Base-by-base conservation (phyloP, 805 yeast species). In the Metschnikowia reukaufii region DNA sequence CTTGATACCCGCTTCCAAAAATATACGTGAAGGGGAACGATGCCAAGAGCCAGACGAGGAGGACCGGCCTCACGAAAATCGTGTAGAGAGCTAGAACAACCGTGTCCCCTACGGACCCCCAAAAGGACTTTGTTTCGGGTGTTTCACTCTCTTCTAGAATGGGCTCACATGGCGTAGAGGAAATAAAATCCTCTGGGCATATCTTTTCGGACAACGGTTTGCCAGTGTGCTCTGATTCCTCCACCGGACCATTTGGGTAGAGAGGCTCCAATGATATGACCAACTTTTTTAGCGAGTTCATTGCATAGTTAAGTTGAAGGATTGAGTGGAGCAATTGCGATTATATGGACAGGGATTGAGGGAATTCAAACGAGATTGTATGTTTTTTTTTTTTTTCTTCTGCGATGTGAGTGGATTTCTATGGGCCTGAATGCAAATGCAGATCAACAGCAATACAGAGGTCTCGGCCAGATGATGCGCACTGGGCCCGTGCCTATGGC, bases 11-110 rank as follows among this genome's bases (percentile, higher is more conserved):
- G 34, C 41, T 44, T 2, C 55, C 58, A 23, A 80, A 58, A 15
- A 78, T 56, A 46, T 73, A 63, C 15, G 66, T 68, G 50, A 83
- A 64, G 0, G 91, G 91, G 56, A 75, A 79, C 1, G 83, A 73
- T 5, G 79, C 47, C n/a, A 83, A 50, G 42, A 67, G 71, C 78
- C 86, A 74, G 1, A 76, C 36, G 39, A 75, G 68, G 4, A 66
- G 49, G 13, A 80, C 47, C 2, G 91, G 90, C 46, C 73, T 74
- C n/a, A 78, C 51, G 4, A 84, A 51, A 6, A 83, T 42, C 34
- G 73, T 54, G 50, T 77, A 74, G 7, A 86, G 84, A 0, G 80
- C 40, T 25, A 37, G 12, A 9, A 16, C 34, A 27, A 23, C 40
- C n/a, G 19, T 9, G n/a, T 20, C 21, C 39, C 17, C n/a, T 8